A percentile compares a stretch with the other conserved stretches of the same genome.
phyloP scores from a whole-genome alignment of 2,329 filamentous ascomycete genomes.

The Pseudogymnoascus sp. region DNA sequence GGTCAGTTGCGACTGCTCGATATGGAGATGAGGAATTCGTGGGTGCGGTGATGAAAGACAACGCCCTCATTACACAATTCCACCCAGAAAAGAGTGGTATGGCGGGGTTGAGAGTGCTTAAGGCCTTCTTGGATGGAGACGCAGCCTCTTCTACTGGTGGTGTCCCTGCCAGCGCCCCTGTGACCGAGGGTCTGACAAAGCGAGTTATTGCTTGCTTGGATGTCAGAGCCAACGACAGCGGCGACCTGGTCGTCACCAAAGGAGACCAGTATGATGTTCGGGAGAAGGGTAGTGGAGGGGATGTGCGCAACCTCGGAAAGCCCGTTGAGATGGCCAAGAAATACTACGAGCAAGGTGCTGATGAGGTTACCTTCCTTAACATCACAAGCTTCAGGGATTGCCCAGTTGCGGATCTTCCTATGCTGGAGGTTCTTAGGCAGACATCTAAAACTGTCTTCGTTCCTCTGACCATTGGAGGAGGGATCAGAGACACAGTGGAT shows the following conservation, averaged over 20 bases:
- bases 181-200: conserved; percentile 69
- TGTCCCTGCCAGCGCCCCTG: neutral
- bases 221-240: conserved; percentile 87
- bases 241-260: conserved; percentile 95
- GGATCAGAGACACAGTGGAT: conserved; percentile 88
- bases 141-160: conserved; percentile 27
- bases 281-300: conserved; percentile 63
- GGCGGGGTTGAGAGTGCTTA: conserved; percentile 76
- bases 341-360: conserved; percentile 95
- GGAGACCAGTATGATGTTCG: conserved; percentile 98
- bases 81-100: conserved; percentile 96
- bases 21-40: conserved; percentile 90
- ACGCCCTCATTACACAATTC: conserved; percentile 89
- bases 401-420: conserved; percentile 83
- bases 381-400: conserved; percentile 97
- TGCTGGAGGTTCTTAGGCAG: conserved; percentile 85
- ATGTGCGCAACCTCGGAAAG: conserved; percentile 90
- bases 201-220: conserved; percentile 94
- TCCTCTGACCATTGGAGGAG: conserved; percentile 88
- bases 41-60: conserved; percentile 78
- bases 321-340: conserved; percentile 88
- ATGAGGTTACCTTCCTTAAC: conserved; percentile 96
- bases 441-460: conserved; percentile 93
- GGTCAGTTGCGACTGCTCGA: conserved; percentile 82
- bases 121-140: conserved; percentile 73